Evolutionary conservation across 1,284 basidiomycete species (phyloP).

Genomic region (Malassezia nana): DNA sequence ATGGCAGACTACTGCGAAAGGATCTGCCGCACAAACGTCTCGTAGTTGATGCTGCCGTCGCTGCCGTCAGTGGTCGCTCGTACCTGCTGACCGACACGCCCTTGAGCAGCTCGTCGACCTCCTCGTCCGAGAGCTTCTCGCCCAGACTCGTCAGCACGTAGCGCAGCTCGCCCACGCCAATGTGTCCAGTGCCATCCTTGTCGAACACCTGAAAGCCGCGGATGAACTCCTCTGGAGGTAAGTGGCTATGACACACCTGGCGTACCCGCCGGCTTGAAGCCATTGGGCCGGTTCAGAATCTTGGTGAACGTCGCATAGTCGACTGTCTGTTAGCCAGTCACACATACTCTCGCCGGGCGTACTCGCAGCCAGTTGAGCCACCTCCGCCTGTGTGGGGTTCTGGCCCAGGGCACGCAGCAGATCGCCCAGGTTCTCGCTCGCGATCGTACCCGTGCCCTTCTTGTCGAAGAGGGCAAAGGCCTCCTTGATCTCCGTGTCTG

Average conservation of each 20-base stretch:
- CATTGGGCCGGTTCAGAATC: constrained; percentile 86
- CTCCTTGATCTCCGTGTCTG: constrained; percentile 58
- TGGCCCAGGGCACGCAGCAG: constrained; percentile 87
- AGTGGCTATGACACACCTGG: constrained; percentile 17
- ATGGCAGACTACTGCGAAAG: constrained; percentile 50
- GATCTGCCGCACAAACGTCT: constrained; percentile 85
- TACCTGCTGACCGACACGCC: constrained; percentile 77
- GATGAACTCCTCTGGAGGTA: constrained; percentile 78
- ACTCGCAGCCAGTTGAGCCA: constrained; percentile 64
- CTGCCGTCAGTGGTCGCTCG: constrained; percentile 54
- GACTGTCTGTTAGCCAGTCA: constrained; percentile 49
- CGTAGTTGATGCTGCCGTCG: constrained; percentile 94
- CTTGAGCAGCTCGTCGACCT: constrained; percentile 95
- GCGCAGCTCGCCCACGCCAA: constrained; percentile 78
- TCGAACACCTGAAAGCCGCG: constrained; percentile 99
- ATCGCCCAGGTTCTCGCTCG: constrained; percentile 82
- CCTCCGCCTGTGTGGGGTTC: constrained; percentile 95
- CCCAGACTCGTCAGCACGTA: constrained; percentile 92
- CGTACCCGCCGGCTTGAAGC: constrained; percentile 69
- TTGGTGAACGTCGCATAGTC: constrained; percentile 61
- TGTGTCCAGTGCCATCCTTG: constrained; percentile 93
- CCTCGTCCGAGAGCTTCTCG: constrained; percentile 94
- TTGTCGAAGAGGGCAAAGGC: constrained; percentile 98
- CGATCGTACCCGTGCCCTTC: constrained; percentile 78
- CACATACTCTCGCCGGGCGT: constrained; percentile 60